Evolutionary conservation across 176 grass and related monocot species (phyloP).

Genomic region (Guadua angustifolia): DNA sequence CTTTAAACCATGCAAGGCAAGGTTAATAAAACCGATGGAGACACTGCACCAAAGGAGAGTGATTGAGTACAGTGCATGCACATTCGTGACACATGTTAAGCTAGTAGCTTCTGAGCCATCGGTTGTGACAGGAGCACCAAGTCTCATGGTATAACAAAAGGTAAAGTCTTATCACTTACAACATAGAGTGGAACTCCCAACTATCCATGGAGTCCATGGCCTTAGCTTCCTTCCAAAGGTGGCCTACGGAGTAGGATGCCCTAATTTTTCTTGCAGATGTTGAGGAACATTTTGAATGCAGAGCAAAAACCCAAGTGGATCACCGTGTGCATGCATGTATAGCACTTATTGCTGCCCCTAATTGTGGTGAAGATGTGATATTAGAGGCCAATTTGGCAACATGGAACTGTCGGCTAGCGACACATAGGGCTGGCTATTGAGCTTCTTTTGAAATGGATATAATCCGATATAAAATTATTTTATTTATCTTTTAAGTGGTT

Average conservation of each 20-base stretch:
- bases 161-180: slow-evolving; percentile 43
- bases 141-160: slow-evolving; percentile 37
- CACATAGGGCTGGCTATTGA: no score
- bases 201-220: slow-evolving; percentile 24
- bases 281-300: slow-evolving; percentile 43
- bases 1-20: not conserved
- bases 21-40: not conserved
- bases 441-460: no score
- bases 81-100: slow-evolving; percentile 34
- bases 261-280: slow-evolving; percentile 30
- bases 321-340: slow-evolving; percentile 25
- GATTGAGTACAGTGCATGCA: not conserved
- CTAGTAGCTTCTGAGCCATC: slow-evolving; percentile 42
- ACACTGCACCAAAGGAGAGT: not conserved
- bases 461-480: no score
- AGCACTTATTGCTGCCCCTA: slow-evolving; percentile 23
- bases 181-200: slow-evolving; percentile 42
- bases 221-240: slow-evolving; percentile 42
- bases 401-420: slow-evolving; percentile 55
- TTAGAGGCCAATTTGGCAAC: slow-evolving; percentile 51
- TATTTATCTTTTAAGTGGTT: no score
- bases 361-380: slow-evolving; percentile 49
- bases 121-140: slow-evolving; percentile 54
- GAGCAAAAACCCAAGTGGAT: slow-evolving; percentile 30
- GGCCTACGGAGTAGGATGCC: not conserved